Evolutionary conservation across 306 rosid genomes (phyloP).

Genomic region (Crataegus laevigata): DNA sequence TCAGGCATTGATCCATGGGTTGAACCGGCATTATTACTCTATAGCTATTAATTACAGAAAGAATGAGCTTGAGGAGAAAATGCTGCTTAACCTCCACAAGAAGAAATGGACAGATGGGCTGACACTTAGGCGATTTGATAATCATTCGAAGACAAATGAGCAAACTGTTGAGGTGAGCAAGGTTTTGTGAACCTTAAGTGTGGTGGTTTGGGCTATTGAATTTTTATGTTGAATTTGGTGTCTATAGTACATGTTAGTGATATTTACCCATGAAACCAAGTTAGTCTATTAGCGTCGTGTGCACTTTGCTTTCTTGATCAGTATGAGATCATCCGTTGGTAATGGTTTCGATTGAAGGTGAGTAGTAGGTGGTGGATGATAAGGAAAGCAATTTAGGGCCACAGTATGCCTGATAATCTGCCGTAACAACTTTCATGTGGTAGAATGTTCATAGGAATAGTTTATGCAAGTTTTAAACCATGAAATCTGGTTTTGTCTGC

Average conservation of each 20-base stretch:
- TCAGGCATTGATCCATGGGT: conserved; percentile 93
- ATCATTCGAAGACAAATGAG: conserved; percentile 91
- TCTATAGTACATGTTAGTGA: background rate
- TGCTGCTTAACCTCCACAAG: conserved; percentile 91
- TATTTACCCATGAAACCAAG: background rate
- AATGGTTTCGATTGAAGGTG: background rate
- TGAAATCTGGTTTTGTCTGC: background rate
- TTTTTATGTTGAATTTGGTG: background rate
- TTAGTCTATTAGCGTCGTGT: background rate
- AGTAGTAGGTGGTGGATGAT: background rate
- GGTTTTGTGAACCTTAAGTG: background rate
- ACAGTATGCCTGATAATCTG: background rate
- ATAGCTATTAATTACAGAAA: conserved; percentile 89
- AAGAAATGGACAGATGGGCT: conserved; percentile 97
- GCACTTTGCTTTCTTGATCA: background rate
- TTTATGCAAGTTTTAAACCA: background rate
- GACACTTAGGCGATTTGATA: conserved; percentile 65
- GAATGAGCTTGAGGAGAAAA: conserved; percentile 92
- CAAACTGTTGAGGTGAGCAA: conserved; percentile 78
- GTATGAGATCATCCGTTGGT: background rate
- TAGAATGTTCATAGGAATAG: background rate
- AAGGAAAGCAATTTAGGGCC: background rate
- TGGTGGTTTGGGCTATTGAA: background rate
- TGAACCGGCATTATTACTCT: conserved; percentile 91
- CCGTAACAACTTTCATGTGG: background rate